phyloP scores from a whole-genome alignment of 495 filamentous ascomycete species.

The Parathielavia hyrcaniae region DNA sequence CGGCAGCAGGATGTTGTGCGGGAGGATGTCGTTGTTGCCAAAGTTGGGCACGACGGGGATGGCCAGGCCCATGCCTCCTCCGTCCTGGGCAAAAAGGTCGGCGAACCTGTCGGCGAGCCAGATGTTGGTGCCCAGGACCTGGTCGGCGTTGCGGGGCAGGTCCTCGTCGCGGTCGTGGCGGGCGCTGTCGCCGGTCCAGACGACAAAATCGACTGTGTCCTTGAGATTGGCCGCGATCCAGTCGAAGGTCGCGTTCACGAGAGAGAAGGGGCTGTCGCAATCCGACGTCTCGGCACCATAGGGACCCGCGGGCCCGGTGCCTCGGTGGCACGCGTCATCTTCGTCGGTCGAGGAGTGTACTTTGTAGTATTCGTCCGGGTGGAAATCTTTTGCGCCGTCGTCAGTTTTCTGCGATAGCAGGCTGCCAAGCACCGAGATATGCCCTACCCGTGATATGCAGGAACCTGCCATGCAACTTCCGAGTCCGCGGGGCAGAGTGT shows the following conservation, averaged over 20 bases:
- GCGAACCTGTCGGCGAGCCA: conserved; percentile 69
- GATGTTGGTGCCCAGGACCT: conserved; percentile 71
- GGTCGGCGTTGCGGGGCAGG: conserved; percentile 63
- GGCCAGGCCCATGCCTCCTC: conserved; percentile 46
- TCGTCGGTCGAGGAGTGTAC: conserved; percentile 62
- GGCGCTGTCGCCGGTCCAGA: conserved; percentile 97
- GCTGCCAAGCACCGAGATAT: not conserved
- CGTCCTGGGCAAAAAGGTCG: conserved; percentile 56
- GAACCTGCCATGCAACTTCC: conserved; percentile 70
- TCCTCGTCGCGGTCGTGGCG: conserved; percentile 90
- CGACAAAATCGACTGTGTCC: conserved; percentile 83
- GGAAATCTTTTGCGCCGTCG: conserved; percentile 57
- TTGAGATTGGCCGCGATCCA: conserved; percentile 85
- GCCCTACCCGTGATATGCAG: conserved; percentile 83
- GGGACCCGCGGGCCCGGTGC: conserved; percentile 65
- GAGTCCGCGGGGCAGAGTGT: conserved; percentile 36
- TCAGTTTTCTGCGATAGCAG: not conserved
- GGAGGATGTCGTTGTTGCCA: conserved; percentile 96
- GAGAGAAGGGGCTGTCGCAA: conserved; percentile 74
- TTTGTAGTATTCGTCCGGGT: conserved; percentile 83
- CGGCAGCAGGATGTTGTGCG: conserved; percentile 84
- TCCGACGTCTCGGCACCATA: conserved; percentile 80
- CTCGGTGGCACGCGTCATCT: conserved; percentile 69
- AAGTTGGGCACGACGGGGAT: conserved; percentile 86
- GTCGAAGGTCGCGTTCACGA: conserved; percentile 83